Conservation (phyloP, 176 grass and related monocot species). For the Urochloa ruziziensis region DNA sequence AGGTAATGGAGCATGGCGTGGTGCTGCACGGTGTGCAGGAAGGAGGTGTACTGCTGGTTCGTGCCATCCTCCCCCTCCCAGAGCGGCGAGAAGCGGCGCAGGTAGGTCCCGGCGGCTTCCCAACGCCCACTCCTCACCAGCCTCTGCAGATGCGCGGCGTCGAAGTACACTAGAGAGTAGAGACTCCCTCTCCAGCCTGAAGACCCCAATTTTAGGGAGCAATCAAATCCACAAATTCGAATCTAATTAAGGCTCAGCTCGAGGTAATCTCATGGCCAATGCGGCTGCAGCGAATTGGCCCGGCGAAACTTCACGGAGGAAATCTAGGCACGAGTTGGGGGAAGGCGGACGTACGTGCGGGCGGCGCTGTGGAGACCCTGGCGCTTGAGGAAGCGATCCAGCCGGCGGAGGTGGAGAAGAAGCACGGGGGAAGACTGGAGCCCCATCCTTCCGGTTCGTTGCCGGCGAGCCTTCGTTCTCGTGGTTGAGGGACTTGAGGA, state of each 20-base stretch:
- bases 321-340: not conserved
- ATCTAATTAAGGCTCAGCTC: not conserved
- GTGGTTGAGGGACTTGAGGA: no score
- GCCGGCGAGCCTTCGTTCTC: not conserved
- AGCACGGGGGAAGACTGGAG: not conserved
- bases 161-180: not conserved
- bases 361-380: slow-evolving; percentile 5
- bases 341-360: not conserved
- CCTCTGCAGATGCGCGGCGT: slow-evolving; percentile 6
- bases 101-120: not conserved
- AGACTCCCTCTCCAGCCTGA: slow-evolving; percentile 36
- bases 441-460: not conserved
- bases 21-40: not conserved
- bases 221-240: not conserved
- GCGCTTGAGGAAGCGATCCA: slow-evolving; percentile 9
- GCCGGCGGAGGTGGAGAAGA: not conserved
- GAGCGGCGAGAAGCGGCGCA: not conserved
- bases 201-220: not conserved
- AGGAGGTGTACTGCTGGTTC: not conserved
- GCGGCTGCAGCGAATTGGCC: no score
- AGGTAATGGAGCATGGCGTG: not conserved
- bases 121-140: not conserved
- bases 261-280: not conserved
- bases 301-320: not conserved
- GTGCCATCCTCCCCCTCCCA: not conserved